Evolutionary conservation across 2,329 filamentous ascomycete species (phyloP).

Genomic region (Neofusicoccum parvum): DNA sequence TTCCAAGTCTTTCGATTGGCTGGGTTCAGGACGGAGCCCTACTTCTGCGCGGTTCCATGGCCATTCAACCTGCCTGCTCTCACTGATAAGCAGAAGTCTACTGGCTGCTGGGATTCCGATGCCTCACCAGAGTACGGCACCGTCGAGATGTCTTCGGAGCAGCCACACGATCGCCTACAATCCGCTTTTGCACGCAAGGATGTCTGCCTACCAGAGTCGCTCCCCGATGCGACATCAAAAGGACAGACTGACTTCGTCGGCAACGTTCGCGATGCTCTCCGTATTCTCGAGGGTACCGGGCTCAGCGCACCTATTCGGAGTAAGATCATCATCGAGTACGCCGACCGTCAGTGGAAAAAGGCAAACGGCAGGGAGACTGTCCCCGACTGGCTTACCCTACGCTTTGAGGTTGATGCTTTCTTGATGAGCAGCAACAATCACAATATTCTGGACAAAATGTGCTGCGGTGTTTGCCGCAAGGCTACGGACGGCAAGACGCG

Average conservation of each 20-base stretch:
- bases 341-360: slow-evolving; percentile 17
- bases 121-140: slow-evolving; percentile 18
- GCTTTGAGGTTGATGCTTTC: slow-evolving; percentile 16
- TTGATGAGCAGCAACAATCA: slow-evolving; percentile 20
- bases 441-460: slow-evolving; percentile 21
- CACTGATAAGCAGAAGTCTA: slow-evolving; percentile 31
- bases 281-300: slow-evolving; percentile 25
- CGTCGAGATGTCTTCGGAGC: neutral
- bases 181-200: slow-evolving; percentile 26
- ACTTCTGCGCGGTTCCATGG: slow-evolving; percentile 31
- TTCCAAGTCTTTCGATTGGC: slow-evolving; percentile 29
- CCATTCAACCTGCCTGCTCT: slow-evolving; percentile 35
- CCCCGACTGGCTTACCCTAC: slow-evolving; percentile 4
- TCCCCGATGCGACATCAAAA: slow-evolving; percentile 4
- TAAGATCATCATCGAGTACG: slow-evolving; percentile 32
- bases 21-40: slow-evolving; percentile 6
- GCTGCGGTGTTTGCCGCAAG: slow-evolving; percentile 17
- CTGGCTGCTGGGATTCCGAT: slow-evolving; percentile 31
- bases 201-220: neutral
- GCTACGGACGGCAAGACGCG: slow-evolving; percentile 12
- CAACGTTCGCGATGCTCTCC: slow-evolving; percentile 29
- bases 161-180: slow-evolving; percentile 3
- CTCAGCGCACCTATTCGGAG: slow-evolving; percentile 27
- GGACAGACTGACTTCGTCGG: slow-evolving; percentile 25
- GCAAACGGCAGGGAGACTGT: slow-evolving; percentile 1